Evolutionary conservation across 2,329 filamentous ascomycete genomes (phyloP), one percentile per base, ranked within the genome.

Genomic region (Ciborinia camelliae): DNA sequence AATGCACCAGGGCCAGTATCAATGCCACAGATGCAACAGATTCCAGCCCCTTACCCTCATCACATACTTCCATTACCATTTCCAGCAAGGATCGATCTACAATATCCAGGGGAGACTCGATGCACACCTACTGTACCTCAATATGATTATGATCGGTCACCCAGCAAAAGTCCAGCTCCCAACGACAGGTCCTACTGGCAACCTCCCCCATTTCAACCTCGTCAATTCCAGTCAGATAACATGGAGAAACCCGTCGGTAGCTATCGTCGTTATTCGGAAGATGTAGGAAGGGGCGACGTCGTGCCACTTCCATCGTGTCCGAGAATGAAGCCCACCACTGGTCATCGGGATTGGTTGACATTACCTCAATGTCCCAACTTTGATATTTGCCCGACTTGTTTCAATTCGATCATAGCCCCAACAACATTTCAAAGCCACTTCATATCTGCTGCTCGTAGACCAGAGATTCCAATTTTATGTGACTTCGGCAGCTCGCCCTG

Each of bases 351-450:
- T 72, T 97, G 93, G 91, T 86, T 92, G 67, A 93, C 89, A 0
- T 80, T 97, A 5, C 85, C 86, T 4, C 85, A 86, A 18, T 84
- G 87, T 67, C 83, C 87, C 15, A 84, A 85, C 66, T 90, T 97
- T 70, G 86, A 91, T 68, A 89, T 97, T 53, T 97, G 94, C 71
- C 90, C 91, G 0, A 85, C 84, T 15, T 98, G 94, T 77, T 92
- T 90, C 75, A 81, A 83, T 3, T 82, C 82, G 7, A 84, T 92
- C 10, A 92, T 94, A 69, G 82, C 82, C 18, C 80, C 84, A 30
- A 90, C 90, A 0, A 81, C 84, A 26, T 96, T 90, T 73, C 82
- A 86, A 2, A 81, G 84, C 20, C 80, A 86, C 41, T 92, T 97
- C 71, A 79, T 87, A 14, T 82, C 82, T 3, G 84, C 85, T 43